A percentile compares a stretch with the other conserved stretches of the same genome.
Evolutionary conservation across 2,329 filamentous ascomycete genomes (phyloP).

Genomic region (Laburnicola sp.): DNA sequence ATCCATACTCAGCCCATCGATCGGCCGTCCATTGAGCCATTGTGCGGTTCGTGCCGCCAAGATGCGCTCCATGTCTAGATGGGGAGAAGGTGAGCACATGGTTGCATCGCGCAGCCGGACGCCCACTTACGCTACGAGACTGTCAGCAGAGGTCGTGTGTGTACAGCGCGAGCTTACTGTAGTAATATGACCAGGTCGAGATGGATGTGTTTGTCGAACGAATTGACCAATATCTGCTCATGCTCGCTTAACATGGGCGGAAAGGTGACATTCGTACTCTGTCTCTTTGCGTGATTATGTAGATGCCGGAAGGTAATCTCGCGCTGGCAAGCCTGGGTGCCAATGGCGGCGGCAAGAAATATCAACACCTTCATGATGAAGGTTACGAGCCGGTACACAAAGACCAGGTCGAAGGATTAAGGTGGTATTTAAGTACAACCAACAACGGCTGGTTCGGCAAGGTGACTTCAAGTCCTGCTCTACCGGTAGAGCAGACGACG

Average conservation of each 20-base stretch:
- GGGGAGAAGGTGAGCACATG: background rate
- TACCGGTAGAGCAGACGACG: background rate
- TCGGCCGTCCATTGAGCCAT: constrained; percentile 48
- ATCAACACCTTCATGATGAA: constrained; percentile 31
- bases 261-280: constrained; percentile 29
- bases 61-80: constrained; percentile 33
- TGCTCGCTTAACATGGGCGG: constrained; percentile 41
- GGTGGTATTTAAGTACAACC: constrained; percentile 18
- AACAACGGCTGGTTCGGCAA: background rate
- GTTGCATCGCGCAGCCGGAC: background rate
- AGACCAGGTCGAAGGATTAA: background rate
- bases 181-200: constrained; percentile 44
- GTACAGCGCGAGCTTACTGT: constrained; percentile 27
- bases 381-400: background rate
- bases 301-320: constrained; percentile 32
- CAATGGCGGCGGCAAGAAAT: constrained; percentile 33
- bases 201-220: constrained; percentile 49
- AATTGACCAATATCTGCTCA: constrained; percentile 46
- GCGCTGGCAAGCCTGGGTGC: constrained; percentile 40
- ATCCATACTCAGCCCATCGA: constrained; percentile 41
- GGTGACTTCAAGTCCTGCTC: constrained; percentile 25
- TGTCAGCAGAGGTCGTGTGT: constrained; percentile 13
- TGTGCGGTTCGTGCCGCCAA: constrained; percentile 40
- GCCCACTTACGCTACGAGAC: constrained; percentile 13
- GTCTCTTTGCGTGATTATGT: constrained; percentile 33